Base-by-base conservation (phyloP, 23 red algal species). In the Cyanidium caldarium region DNA sequence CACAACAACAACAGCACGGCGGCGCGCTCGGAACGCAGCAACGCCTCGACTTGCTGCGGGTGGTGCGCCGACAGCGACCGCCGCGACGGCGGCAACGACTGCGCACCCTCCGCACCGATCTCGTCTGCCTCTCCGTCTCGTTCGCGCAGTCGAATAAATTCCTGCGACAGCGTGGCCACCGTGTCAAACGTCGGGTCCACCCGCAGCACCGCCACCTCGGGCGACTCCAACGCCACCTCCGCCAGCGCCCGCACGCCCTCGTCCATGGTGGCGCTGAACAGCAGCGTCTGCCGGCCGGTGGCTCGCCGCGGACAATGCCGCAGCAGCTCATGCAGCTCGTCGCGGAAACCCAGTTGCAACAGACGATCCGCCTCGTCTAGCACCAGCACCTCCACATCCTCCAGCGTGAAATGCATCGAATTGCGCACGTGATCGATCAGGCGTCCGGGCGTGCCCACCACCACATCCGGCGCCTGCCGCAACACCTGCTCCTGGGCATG, bases 301-400 rank as follows among this genome's bases (percentile, higher is more conserved):
- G 38, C 67, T 16, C 1, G 20, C 1, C 46, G 46, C 19, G 82
- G 77, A 26, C 77, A 83, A 23, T 34, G 38, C 3, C 72, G 35
- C 10, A 95, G 39, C 43, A 95, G 65, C 66, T 95, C 77, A 28
- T 83, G 77, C 33, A 95, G 58, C 44, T 95, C 89, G 44, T 85
- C 89, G 30, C 71, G 65, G 44, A 95, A 95, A 2, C 89, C 89
- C 74, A 95, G 70, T 58, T 95, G 82, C 34, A 95, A 37, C 68
- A 95, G 70, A 5, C 89, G 72, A 77, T 95, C 89, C 20, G 89
- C 89, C 66, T 95, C 89, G 70, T 95, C 89, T 42, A 95, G 76
- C n/a, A 95, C 68, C 14, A 95, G 71, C 1, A 95, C 57, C 66
- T 95, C 82, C 13, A 95, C 69, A 41, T 95, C 89, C 25, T 83